Evolutionary conservation across 805 yeast species (phyloP), one percentile per base, ranked within the genome.

Genomic region (Wickerhamomyces pijperi): DNA sequence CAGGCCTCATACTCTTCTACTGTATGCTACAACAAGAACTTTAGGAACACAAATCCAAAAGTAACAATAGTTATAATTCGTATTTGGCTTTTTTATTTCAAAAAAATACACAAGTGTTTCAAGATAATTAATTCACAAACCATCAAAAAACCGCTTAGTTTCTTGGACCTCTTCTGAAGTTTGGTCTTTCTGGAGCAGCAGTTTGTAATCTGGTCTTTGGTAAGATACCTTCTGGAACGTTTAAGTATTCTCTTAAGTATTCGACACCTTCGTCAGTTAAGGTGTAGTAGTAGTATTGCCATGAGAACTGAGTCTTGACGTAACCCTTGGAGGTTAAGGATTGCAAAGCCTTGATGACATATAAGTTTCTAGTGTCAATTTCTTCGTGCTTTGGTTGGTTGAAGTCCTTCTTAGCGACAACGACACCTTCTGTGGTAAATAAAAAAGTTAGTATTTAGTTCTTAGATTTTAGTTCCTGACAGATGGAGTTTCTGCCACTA

Each of bases 271-370:
- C 96, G 67, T 92, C 97, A 67, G 97, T 92, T 68, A 92, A 83
- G 78, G 98, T 86, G 94, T 92, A 92, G 95, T 92, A 92, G 78
- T 92, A 92, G 81, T 86, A 86, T 81, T 88, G 97, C 99, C 99
- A 92, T 64, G 97, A 90, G 82, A 90, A 92, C 76, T 87, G 97
- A 61, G 99, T 92, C 85, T 90, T 87, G 72, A 92, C 97, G 82
- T 64, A 92, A 70, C 99, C 99, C 73, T 82, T 86, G 51, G 98
- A 92, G 65, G 95, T 86, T 71, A 92, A 85, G 51, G 97, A 90
- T 77, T 92, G 99, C 71, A 92, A 81, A 65, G 99, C 97, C 82
- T 92, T 92, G 80, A 92, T 86, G 62, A 75, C 98, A 67, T 70
- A 92, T 70, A 92, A 82, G 94, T 92, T 92, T 77, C 75, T 90